phyloP scores from a whole-genome alignment of 2,329 filamentous ascomycete genomes.

The Colletotrichum truncatum region DNA sequence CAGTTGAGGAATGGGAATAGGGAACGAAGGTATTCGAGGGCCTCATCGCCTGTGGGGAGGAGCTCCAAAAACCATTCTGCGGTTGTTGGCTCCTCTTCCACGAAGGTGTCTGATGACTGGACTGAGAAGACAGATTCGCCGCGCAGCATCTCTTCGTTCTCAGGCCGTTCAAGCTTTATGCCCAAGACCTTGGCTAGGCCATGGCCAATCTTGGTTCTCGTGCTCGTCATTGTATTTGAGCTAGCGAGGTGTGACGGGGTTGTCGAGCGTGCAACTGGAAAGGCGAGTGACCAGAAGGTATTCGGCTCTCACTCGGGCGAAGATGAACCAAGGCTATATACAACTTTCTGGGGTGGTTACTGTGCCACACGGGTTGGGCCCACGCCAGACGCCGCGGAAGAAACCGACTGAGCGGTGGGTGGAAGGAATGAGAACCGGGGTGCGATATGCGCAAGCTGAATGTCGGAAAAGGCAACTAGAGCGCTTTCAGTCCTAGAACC shows the following conservation, averaged over 20 bases:
- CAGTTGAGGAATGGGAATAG: conserved; percentile 92
- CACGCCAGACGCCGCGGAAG: neutral
- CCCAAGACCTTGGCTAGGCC: conserved; percentile 80
- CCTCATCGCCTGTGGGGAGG: conserved; percentile 64
- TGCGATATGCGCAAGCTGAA: conserved; percentile 6
- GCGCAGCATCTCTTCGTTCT: conserved; percentile 74
- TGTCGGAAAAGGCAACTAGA: conserved; percentile 21
- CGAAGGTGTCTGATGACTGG: conserved; percentile 78
- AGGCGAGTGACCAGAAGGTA: neutral
- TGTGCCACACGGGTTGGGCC: conserved; percentile 9
- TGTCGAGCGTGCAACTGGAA: neutral
- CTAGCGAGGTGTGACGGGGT: neutral
- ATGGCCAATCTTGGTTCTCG: conserved; percentile 71
- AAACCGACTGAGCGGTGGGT: conserved; percentile 7
- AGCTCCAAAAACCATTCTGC: conserved; percentile 75
- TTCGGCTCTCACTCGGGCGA: neutral
- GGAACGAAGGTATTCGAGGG: conserved; percentile 69
- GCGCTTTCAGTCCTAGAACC: conserved; percentile 9
- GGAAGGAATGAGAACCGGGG: neutral
- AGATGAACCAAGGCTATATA: conserved; percentile 22
- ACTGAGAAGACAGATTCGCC: conserved; percentile 84
- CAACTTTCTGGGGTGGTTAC: neutral
- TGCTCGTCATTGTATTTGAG: conserved; percentile 42
- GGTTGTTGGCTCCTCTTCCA: conserved; percentile 82
- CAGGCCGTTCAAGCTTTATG: conserved; percentile 80